These are phyloP conservation scores for Russula dissimulans DNA, from an alignment of 768 basidiomycete genomes.

Conservation along the genomic window DNA sequence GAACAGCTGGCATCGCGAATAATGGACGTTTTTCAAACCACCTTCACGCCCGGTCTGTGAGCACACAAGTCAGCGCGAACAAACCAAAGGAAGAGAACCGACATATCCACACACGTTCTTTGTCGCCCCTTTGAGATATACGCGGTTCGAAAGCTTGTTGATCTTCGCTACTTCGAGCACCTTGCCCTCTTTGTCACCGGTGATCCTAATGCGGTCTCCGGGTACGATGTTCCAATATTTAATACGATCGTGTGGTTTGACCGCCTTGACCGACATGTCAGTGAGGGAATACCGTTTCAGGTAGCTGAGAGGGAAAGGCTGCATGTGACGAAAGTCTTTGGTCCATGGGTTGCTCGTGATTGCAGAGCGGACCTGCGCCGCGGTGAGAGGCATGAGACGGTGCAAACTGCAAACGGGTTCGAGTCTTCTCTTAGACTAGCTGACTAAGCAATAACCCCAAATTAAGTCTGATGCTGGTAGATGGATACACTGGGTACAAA, in stretches of 20 bases:
- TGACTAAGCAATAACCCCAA: constrained; percentile 6
- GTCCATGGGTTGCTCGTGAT: constrained; percentile 37
- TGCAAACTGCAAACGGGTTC: too few relatives aligned
- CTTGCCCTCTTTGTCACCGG: constrained; percentile 50
- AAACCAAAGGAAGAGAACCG: background rate
- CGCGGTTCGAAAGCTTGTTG: constrained; percentile 60
- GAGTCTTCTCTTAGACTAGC: background rate
- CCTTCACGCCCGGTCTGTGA: constrained; percentile 22
- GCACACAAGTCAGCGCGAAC: background rate
- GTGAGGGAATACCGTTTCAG: constrained; percentile 35
- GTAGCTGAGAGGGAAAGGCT: constrained; percentile 50
- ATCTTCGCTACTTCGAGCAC: constrained; percentile 66
- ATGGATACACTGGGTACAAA: constrained; percentile 17
- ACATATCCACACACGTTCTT: constrained; percentile 25
- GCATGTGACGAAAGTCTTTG: constrained; percentile 58
- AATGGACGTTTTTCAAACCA: constrained; percentile 33
- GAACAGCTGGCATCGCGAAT: constrained; percentile 73
- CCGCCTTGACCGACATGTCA: constrained; percentile 41
- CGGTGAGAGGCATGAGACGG: constrained; percentile 17
- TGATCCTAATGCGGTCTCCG: constrained; percentile 67
- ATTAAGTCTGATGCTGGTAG: background rate
- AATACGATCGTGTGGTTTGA: constrained; percentile 57
- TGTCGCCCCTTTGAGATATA: constrained; percentile 46
- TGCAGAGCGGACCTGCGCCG: constrained; percentile 11
- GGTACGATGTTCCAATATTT: constrained; percentile 86